Evolutionary conservation across 106 monocot genomes (phyloP).

Genomic region (Phalaenopsis aphrodite): DNA sequence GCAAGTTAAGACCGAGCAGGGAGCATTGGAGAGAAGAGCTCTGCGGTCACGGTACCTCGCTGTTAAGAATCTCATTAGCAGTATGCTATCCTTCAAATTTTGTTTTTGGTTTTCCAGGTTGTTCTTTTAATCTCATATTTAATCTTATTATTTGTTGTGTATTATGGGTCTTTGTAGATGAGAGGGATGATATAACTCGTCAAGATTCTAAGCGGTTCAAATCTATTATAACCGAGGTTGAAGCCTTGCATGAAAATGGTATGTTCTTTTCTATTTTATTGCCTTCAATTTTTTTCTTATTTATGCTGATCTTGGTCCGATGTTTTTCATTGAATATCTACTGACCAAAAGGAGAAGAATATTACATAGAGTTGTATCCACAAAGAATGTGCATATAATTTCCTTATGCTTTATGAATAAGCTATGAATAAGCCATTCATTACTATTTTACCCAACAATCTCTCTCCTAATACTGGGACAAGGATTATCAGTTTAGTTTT

Average conservation of each 20-base stretch:
- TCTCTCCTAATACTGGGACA: too few relatives aligned
- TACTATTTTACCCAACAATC: too few relatives aligned
- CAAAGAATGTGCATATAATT: too few relatives aligned
- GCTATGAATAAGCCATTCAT: too few relatives aligned
- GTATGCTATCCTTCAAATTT: slow-evolving; percentile 11
- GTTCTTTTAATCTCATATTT: neutral
- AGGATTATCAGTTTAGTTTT: too few relatives aligned
- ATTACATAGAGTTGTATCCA: too few relatives aligned
- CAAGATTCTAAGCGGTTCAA: slow-evolving; percentile 38
- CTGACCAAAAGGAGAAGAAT: neutral
- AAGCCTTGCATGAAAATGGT: slow-evolving; percentile 43
- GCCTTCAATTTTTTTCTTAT: neutral
- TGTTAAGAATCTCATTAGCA: slow-evolving; percentile 33
- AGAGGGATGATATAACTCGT: slow-evolving; percentile 31
- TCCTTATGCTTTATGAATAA: too few relatives aligned
- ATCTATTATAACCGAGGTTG: slow-evolving; percentile 45
- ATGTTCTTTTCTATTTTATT: neutral
- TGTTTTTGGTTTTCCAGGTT: neutral
- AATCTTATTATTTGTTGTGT: neutral
- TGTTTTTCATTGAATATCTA: neutral
- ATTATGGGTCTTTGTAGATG: slow-evolving; percentile 28
- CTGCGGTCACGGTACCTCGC: slow-evolving; percentile 33
- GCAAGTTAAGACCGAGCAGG: neutral
- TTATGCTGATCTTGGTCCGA: neutral
- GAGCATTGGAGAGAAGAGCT: slow-evolving; percentile 21